Evolutionary conservation across 441 rosid genomes (phyloP), one percentile per base, ranked within the genome.

Genomic region (Gossypium gossypioides): DNA sequence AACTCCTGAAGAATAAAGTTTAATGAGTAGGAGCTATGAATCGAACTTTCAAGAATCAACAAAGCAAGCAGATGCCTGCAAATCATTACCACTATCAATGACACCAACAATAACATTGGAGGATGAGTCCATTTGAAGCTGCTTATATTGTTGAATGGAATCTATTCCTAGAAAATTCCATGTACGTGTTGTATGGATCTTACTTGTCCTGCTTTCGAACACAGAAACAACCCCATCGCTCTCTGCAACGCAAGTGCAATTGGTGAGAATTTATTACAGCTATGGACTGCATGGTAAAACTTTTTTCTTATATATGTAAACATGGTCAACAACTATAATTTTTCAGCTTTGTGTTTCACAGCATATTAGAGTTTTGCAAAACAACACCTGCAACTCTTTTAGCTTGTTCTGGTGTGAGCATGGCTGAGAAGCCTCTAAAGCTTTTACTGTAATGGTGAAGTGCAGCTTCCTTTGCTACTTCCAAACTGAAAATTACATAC

Each of bases 351-450:
- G 2, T 10, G 2, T 57, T 24, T 57, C 61, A 22, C 61, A 22
- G 4, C 8, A 29, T 18, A 37, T 37, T 37, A 37, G 10, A 46
- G 3, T n/a, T 24, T 24, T 60, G 34, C 29, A 9, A 21, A 42
- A 63, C 8, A 54, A 40, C 70, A 77, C 85, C 80, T 22, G 81
- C 71, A 25, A 82, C 81, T 44, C 52, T 73, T 7, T 76, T 76
- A 66, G 81, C 85, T 75, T 86, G 82, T 18, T 83, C 68, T 56
- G 78, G 75, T 57, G 86, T 80, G 34, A 82, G 86, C 83, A 77
- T 79, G 58, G 87, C 87, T 4, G 85, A 76, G 77, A 86, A 84
- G 64, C 88, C 88, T 72, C 83, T 77, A 22, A 86, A 86, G 78
- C 77, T 80, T 73, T 75, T 83, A 64, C 79, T 83, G 74, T 80